Conservation (phyloP, 441 rosid genomes). For the Croton laevigatus region DNA sequence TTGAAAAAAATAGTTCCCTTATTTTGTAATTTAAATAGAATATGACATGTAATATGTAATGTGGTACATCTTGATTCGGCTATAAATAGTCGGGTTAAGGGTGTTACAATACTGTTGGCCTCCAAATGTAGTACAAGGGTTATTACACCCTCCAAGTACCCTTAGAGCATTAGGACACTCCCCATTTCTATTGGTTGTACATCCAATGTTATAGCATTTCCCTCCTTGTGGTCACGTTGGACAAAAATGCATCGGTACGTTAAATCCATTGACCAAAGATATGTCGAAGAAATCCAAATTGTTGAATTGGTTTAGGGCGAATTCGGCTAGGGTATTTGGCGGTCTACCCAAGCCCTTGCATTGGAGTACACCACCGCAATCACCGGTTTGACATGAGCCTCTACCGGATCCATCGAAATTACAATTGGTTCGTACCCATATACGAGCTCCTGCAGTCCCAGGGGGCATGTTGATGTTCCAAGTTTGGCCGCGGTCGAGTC, state of each 20-base stretch:
- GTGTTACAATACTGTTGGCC: slow-evolving; percentile 41
- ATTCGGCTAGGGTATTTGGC: slow-evolving; percentile 59
- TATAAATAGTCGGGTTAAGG: no score
- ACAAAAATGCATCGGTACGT: slow-evolving; percentile 49
- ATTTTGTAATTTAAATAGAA: no score
- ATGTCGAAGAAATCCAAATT: slow-evolving; percentile 49
- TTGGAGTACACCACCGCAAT: slow-evolving; percentile 35
- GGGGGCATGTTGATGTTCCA: slow-evolving; percentile 34
- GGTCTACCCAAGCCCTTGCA: slow-evolving; percentile 44
- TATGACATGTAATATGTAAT: no score
- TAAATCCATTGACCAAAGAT: slow-evolving; percentile 56
- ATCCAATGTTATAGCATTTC: slow-evolving; percentile 3
- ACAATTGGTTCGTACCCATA: slow-evolving; percentile 59
- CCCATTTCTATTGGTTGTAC: slow-evolving; percentile 34
- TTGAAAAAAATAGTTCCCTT: no score
- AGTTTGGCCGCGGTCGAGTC: slow-evolving; percentile 34
- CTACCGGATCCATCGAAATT: slow-evolving; percentile 37
- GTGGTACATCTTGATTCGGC: no score
- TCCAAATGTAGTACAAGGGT: slow-evolving; percentile 40
- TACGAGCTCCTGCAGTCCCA: slow-evolving; percentile 34
- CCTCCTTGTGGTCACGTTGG: slow-evolving; percentile 2
- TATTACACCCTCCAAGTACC: slow-evolving; percentile 43
- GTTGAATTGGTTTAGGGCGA: slow-evolving; percentile 32
- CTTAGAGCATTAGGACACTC: slow-evolving; percentile 41
- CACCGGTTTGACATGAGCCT: slow-evolving; percentile 45